Base-by-base conservation (phyloP, 306 rosid genomes). In the Canavalia ensiformis region DNA sequence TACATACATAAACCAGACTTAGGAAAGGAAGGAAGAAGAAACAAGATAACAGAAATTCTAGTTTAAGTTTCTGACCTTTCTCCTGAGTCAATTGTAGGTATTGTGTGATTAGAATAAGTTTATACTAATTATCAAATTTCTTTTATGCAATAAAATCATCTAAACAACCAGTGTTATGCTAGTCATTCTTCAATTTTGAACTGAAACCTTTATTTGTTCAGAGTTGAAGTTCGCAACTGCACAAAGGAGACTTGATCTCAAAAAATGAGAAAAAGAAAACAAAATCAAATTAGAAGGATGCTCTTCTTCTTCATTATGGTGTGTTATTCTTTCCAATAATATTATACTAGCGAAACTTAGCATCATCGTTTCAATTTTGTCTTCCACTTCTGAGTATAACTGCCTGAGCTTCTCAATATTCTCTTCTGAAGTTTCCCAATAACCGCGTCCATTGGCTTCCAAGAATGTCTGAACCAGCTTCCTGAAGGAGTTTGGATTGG, bases 381-480 rank as follows among this genome's bases (percentile, higher is more conserved):
- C 96, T 87, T 95, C 99, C n/a, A 91, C 98, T 88, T 95, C 98
- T 0, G 88, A 80, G 86, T 91, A 93, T 81, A 95, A 88, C 90
- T 95, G 93, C 82, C 87, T 88, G 69, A 96, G 84, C 85, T 50
- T 92, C 81, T 96, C 98, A 81, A 96, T 83, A 33, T 96, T 96
- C 1, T 96, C 81, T 77, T 88, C 97, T 7, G 92, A 88, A 35
- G 99, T 96, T 78, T 96, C 97, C 99, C 99, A 96, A 46, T 96
- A 96, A 8, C 99, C 99, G 0, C 99, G 98, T 47, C 99, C 97
- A 37, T 92, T 93, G 80, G 99, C 99, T 84, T 96, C 99, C 84
- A 96, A 86, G 91, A 96, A 93, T 12, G 98, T 93, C 84, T 96
- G 99, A 28, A 96, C 80, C 87, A 96, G 72, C 87, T 93, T 96